Conservation (phyloP, 371 early-diverging fungal genomes). For the Mortierella sp. region DNA sequence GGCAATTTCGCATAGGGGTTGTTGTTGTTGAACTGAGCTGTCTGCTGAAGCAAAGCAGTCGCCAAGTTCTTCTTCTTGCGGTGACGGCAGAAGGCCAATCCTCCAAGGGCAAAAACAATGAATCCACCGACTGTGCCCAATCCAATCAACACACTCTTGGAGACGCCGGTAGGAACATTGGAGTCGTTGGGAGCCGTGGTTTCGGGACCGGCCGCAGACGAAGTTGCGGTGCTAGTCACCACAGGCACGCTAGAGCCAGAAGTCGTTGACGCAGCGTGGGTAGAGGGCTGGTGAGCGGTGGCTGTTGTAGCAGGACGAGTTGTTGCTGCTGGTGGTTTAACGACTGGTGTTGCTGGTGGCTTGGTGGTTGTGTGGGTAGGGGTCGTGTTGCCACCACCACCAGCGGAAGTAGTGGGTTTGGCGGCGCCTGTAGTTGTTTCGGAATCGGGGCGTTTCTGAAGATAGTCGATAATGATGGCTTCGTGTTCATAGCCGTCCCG, state of each 20-base stretch:
- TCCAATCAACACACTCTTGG: slow-evolving; percentile 38
- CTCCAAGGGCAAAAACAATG: slow-evolving; percentile 45
- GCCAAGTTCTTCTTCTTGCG: slow-evolving; percentile 55
- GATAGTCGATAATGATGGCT: neutral
- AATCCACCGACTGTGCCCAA: slow-evolving; percentile 53
- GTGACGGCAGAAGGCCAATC: slow-evolving; percentile 55
- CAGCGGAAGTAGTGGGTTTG: neutral
- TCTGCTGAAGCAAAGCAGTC: slow-evolving; percentile 44
- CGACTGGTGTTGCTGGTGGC: neutral
- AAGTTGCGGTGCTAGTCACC: slow-evolving; percentile 1
- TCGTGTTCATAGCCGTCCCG: slow-evolving; percentile 12
- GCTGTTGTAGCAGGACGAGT: neutral
- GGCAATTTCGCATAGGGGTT: slow-evolving; percentile 53
- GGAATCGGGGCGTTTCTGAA: slow-evolving; percentile 20
- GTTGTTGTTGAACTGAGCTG: slow-evolving; percentile 55
- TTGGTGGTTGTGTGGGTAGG: neutral
- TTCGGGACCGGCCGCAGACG: slow-evolving; percentile 7
- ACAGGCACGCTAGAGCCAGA: neutral
- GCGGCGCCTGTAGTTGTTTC: neutral
- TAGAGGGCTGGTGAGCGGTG: neutral
- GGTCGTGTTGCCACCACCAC: neutral
- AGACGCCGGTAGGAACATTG: slow-evolving; percentile 35
- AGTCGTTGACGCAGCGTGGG: neutral
- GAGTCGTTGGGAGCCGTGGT: neutral
- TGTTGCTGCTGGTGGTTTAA: neutral